Base-by-base conservation (phyloP, 176 grass and related monocot genomes). In the Eleusine indica region DNA sequence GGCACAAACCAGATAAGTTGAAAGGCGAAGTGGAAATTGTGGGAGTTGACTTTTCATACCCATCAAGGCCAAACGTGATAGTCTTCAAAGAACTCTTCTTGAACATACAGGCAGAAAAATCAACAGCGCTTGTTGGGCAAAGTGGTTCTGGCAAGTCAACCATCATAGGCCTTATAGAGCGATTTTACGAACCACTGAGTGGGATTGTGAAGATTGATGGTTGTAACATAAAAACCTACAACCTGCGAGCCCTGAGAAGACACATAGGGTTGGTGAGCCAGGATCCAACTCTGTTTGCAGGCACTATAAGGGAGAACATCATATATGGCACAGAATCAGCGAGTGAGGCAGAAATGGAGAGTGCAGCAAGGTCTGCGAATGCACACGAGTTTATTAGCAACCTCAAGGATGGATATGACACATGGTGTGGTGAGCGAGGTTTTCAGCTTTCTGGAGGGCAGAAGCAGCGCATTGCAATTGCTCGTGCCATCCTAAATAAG, bases 71-170 rank as follows among this genome's bases (percentile, higher is more conserved):
- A 35, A 78, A 96, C 29, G 86, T 94, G 56, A 83, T 90, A 63
- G 94, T 99, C 63, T 96, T 96, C 74, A 94, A 89, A 87, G 89
- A 89, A 17, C 96, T 99, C 81, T 89, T 91, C 15, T 77, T 99
- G 53, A 90, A 83, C 81, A 96, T 99, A 72, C 82, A 94, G 57
- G 86, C 87, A 53, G 89, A 91, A n/a, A 94, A 89, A 63, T 96
- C 96, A 57, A 99, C 91, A 40, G 96, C 96, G 17, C 68, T 99
- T 38, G 96, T 96, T 25, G 96, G 93, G 49, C 96, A 99, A 71
- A 99, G 96, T 82, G 96, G 96, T 51, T 99, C 93, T 29, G 96
- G 96, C 10, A 99, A 99, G 89, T 99, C 96, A 6, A 99, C 96
- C 41, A 90, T 99, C 74, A 96, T 99, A 3, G 86, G 96, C 7